A percentile compares a stretch with the other conserved stretches of the same genome.
These are phyloP conservation scores for Debaryomyces subglobosus DNA, from an alignment of 1,139 yeast species.

Conservation along the genomic window DNA sequence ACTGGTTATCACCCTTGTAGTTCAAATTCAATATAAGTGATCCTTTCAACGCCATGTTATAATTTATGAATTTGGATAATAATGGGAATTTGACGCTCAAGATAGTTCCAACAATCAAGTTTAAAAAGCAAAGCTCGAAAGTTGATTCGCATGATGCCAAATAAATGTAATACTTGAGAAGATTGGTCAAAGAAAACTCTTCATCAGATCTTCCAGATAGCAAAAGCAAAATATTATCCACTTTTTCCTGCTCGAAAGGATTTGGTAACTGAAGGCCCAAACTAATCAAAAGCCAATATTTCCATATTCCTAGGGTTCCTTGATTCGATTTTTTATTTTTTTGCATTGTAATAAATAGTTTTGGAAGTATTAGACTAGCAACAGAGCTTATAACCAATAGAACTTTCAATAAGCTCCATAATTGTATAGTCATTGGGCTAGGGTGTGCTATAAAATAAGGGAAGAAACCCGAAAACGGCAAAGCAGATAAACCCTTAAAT, in stretches of 20 bases:
- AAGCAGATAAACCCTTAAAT: constrained; percentile 42
- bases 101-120: constrained; percentile 33
- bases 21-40: constrained; percentile 35
- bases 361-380: constrained; percentile 30
- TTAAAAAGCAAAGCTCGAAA: constrained; percentile 43
- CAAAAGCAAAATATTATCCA: constrained; percentile 22
- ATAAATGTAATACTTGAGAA: constrained; percentile 32
- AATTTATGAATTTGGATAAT: constrained; percentile 23
- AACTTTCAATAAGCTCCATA: constrained; percentile 31
- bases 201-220: constrained; percentile 26
- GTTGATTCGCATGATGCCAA: constrained; percentile 35
- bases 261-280: constrained; percentile 37
- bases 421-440: constrained; percentile 27
- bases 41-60: constrained; percentile 31
- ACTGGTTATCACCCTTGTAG: constrained; percentile 29
- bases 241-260: constrained; percentile 20
- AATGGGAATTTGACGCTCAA: constrained; percentile 26
- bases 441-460: constrained; percentile 30
- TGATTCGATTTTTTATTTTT: constrained; percentile 6
- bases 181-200: constrained; percentile 17
- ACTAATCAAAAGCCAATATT: constrained; percentile 30
- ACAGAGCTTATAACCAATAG: constrained; percentile 31
- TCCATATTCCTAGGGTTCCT: constrained; percentile 10
- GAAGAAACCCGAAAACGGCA: constrained; percentile 34
- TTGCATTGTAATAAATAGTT: constrained; percentile 10